Conservation (phyloP, 176 grass and related monocot genomes). For the Tillandsia leiboldiana region DNA sequence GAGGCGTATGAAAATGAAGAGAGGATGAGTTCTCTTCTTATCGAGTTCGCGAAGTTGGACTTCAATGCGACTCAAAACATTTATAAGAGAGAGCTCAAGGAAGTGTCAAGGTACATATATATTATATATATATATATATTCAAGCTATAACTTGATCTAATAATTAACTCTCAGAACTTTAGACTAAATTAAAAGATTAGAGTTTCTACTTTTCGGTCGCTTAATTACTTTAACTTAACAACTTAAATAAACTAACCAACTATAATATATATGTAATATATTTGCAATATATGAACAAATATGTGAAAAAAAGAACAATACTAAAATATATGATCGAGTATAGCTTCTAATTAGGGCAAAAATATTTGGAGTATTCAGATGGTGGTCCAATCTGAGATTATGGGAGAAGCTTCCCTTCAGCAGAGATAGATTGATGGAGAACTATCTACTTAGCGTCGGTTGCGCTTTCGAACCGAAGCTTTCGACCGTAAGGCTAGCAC, state of each 20-base stretch:
- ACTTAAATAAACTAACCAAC: neutral
- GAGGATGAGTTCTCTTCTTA: neutral
- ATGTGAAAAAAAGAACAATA: no score
- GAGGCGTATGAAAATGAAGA: constrained; percentile 13
- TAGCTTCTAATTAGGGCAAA: neutral
- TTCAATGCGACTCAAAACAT: no score
- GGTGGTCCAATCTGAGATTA: constrained; percentile 17
- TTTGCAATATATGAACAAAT: no score
- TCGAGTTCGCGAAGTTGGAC: no score
- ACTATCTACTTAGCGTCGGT: constrained; percentile 12
- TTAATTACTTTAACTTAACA: no score
- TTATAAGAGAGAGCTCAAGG: no score
- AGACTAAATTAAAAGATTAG: neutral
- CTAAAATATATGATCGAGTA: neutral
- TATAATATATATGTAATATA: neutral
- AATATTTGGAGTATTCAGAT: neutral
- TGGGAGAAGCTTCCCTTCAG: constrained; percentile 14
- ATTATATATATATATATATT: no score
- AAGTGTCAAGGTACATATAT: no score
- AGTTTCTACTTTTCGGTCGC: no score
- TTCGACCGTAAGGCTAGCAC: neutral
- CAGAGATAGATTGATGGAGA: constrained; percentile 16
- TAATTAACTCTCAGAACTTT: no score
- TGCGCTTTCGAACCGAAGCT: constrained; percentile 2
- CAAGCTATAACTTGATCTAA: no score